A percentile compares a stretch with the other conserved stretches of the same genome.
Conservation (phyloP, 768 basidiomycete genomes). For the Tylopilus rubrobrunneus region DNA sequence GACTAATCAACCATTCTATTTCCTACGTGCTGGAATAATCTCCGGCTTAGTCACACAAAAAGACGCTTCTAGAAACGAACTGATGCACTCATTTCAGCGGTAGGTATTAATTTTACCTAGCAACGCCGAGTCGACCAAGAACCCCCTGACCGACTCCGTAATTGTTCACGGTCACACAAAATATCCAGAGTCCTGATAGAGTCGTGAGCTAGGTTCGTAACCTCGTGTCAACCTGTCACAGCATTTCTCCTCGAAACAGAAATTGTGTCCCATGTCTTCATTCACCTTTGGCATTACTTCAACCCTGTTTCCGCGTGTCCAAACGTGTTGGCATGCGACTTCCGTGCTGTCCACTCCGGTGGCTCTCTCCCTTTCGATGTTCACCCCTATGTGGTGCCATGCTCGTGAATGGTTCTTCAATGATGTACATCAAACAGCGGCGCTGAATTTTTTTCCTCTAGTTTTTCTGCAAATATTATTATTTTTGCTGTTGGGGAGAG, state of each 20-base stretch:
- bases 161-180: not conserved
- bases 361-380: conserved; percentile 2
- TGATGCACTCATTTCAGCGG: not conserved
- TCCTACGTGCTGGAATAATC: not conserved
- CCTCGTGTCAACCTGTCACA: conserved; percentile 19
- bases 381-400: not conserved
- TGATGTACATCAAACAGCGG: not conserved
- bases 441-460: not conserved
- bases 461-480: conserved; percentile 7
- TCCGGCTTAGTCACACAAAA: not conserved
- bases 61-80: conserved; percentile 11
- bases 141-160: not conserved
- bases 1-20: conserved; percentile 3
- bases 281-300: conserved; percentile 14
- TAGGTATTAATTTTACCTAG: conserved; percentile 3
- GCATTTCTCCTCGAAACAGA: conserved; percentile 17
- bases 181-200: not conserved
- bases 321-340: conserved; percentile 11
- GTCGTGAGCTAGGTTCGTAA: conserved; percentile 9
- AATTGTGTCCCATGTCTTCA: conserved; percentile 11
- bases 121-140: not conserved
- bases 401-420: not conserved
- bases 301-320: conserved; percentile 23
- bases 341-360: conserved; percentile 10
- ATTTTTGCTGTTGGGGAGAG: not conserved